These are phyloP conservation scores for Endotrypanum monterogeii DNA, from an alignment of 208 protist genomes.

Conservation along the genomic window DNA sequence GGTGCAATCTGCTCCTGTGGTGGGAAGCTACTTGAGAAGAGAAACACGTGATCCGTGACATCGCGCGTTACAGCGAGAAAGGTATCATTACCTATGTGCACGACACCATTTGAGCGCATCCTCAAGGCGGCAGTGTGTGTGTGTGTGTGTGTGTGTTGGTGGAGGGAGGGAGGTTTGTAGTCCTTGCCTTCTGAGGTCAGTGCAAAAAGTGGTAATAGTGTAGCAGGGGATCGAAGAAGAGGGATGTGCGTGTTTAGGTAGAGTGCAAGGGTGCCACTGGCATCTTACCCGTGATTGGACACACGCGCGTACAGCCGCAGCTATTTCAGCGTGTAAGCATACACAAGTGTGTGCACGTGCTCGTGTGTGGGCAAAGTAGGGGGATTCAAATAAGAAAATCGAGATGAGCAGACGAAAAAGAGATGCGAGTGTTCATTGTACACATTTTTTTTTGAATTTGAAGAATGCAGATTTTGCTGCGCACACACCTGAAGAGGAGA, in stretches of 20 bases:
- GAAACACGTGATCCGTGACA: slow-evolving; percentile 38
- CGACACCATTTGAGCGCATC: slow-evolving; percentile 84
- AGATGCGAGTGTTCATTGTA: too few relatives aligned
- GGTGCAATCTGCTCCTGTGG: slow-evolving; percentile 36
- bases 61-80: slow-evolving; percentile 63
- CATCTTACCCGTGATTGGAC: neutral
- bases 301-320: neutral
- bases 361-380: too few relatives aligned
- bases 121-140: neutral
- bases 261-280: neutral
- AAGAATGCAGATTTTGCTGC: too few relatives aligned
- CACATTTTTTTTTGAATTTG: too few relatives aligned
- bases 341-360: neutral
- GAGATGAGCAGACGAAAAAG: too few relatives aligned
- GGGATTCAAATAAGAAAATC: too few relatives aligned
- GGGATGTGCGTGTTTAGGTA: neutral
- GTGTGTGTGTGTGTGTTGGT: neutral
- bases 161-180: neutral
- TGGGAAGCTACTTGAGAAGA: slow-evolving; percentile 67
- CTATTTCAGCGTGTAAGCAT: neutral
- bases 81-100: slow-evolving; percentile 82
- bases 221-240: neutral
- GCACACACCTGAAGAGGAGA: too few relatives aligned
- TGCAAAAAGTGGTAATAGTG: neutral
- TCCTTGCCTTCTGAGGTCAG: neutral